Base-by-base conservation (phyloP, 495 filamentous ascomycete genomes). In the Podospora australis region DNA sequence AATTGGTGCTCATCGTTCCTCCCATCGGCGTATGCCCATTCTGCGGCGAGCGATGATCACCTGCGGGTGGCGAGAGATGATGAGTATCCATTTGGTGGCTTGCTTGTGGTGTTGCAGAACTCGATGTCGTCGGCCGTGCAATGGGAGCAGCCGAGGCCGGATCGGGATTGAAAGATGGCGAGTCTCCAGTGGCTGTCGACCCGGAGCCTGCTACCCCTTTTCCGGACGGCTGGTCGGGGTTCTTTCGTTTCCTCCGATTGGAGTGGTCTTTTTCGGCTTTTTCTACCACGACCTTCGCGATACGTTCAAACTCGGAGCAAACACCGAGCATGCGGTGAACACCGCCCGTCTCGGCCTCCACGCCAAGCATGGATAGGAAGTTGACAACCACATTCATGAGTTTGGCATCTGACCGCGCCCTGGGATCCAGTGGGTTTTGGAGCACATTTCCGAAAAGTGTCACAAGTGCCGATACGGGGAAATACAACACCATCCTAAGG, bases 371-470 rank as follows among this genome's bases (percentile, higher is more conserved):
- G 1, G 74, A 77, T 9, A 98, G 70, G 64, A 97, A 97, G 53
- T 81, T 88, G 38, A 96, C 89, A 3, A 98, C 94, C 7, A 88
- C 75, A 57, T 82, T 88, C 89, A 98, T 96, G 29, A 96, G 69
- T 55, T 84, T 83, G 7, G 95, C 78, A 65, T 98, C 92, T 6
- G 88, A 86, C 13, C 88, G 82, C 32, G 91, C 89, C 25, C 89
- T 83, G 5, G 82, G 77, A 62, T 98, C 92, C 51, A 87, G 83
- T 0, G 94, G 94, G 52, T 97, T 97, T 63, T 98, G 94, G 3
- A 98, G 72, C 46, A 98, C 92, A 62, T 97, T 96, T 44, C 90
- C 92, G 60, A 98, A 98, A 22, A 98, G 73, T 2, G 92, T 98
- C 3, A 98, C 88, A 10, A 97, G 78, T 9, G 92, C 87, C 2